phyloP scores from a whole-genome alignment of 176 grass and related monocot species.

The Chloris gayana region DNA sequence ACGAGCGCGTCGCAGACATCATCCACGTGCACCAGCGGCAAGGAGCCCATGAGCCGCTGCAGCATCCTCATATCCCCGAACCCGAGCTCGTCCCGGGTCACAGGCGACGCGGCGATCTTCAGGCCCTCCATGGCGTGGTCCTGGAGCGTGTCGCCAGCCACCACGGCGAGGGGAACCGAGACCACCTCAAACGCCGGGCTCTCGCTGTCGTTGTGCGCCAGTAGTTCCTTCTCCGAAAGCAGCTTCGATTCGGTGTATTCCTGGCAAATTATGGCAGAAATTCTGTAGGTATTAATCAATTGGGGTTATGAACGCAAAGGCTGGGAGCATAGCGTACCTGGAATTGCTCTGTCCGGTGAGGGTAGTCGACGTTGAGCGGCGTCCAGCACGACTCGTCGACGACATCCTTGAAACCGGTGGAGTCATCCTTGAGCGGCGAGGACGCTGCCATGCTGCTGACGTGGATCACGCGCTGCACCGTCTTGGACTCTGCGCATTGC shows the following conservation, averaged over 20 bases:
- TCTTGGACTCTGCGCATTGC: slow-evolving; percentile 49
- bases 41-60: slow-evolving; percentile 44
- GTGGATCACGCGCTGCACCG: slow-evolving; percentile 69
- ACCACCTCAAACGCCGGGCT: slow-evolving; percentile 58
- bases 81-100: neutral
- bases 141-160: slow-evolving; percentile 52
- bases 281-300: too few species aligned
- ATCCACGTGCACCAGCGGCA: slow-evolving; percentile 63
- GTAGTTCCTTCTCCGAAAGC: slow-evolving; percentile 52
- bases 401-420: slow-evolving; percentile 24
- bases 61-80: slow-evolving; percentile 13
- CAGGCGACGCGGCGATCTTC: slow-evolving; percentile 21
- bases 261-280: slow-evolving; percentile 22
- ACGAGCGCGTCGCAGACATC: slow-evolving; percentile 68
- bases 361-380: slow-evolving; percentile 32
- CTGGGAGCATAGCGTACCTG: slow-evolving; percentile 24
- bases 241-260: slow-evolving; percentile 51
- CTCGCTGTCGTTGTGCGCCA: slow-evolving; percentile 44
- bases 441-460: slow-evolving; percentile 46
- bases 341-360: slow-evolving; percentile 25
- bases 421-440: slow-evolving; percentile 48
- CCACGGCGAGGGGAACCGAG: slow-evolving; percentile 47
- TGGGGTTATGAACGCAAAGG: too few species aligned
- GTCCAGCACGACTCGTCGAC: slow-evolving; percentile 71
- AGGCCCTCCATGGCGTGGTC: slow-evolving; percentile 28